These are phyloP conservation scores for Scleroderma bovista DNA, from an alignment of 768 basidiomycete species.

Conservation along the genomic window DNA sequence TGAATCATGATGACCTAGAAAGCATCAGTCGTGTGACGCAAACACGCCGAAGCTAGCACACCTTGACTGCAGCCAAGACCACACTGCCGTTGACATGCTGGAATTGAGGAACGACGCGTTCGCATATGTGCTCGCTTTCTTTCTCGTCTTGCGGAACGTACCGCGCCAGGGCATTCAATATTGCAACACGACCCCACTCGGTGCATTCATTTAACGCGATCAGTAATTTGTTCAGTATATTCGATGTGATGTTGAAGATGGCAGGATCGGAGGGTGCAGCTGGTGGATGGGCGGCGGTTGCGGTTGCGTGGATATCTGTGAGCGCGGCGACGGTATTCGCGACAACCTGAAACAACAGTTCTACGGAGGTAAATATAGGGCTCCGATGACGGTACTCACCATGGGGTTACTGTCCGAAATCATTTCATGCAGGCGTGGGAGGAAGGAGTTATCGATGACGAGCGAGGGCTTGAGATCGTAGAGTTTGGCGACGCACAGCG, in stretches of 20 bases:
- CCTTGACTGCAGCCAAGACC: conserved; percentile 94
- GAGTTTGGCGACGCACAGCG: conserved; percentile 93
- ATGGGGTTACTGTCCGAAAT: conserved; percentile 95
- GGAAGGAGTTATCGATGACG: conserved; percentile 91
- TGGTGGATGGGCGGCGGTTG: conserved; percentile 45
- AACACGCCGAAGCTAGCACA: conserved; percentile 22
- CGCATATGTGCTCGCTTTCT: conserved; percentile 98
- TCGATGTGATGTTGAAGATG: conserved; percentile 79
- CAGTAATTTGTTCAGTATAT: conserved; percentile 81
- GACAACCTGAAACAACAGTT: conserved; percentile 62
- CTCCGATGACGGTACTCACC: conserved; percentile 42
- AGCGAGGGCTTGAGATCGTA: conserved; percentile 96
- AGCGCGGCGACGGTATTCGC: conserved; percentile 94
- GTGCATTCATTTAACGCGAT: conserved; percentile 97
- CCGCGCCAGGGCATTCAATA: conserved; percentile 79
- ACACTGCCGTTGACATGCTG: conserved; percentile 97
- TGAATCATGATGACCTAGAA: conserved; percentile 94
- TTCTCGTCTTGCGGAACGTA: conserved; percentile 84
- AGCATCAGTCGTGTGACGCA: not conserved
- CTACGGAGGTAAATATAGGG: not conserved
- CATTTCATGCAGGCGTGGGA: conserved; percentile 87
- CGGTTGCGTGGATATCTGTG: conserved; percentile 82
- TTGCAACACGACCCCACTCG: conserved; percentile 97
- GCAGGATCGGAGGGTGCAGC: conserved; percentile 54
- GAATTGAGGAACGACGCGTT: conserved; percentile 96